A percentile compares a stretch with the other conserved stretches of the same genome.
Evolutionary conservation across 495 filamentous ascomycete species (phyloP).

Genomic region (Lasiosphaeria hispida): DNA sequence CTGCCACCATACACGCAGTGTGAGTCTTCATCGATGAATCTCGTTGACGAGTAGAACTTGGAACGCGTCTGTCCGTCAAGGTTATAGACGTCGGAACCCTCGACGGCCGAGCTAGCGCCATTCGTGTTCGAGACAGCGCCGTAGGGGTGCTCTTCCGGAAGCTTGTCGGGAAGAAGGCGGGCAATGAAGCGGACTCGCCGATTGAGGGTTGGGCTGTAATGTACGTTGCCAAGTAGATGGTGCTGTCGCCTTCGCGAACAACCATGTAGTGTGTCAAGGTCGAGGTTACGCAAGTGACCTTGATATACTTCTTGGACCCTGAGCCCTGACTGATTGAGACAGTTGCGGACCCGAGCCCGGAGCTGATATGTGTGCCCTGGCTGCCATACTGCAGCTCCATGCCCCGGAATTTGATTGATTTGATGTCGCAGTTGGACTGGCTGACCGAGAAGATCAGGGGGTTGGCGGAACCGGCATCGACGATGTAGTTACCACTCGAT

Average conservation of each 20-base stretch:
- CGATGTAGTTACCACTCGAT: conserved; percentile 46
- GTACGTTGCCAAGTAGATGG: conserved; percentile 63
- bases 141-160: conserved; percentile 56
- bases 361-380: conserved; percentile 56
- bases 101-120: conserved; percentile 49
- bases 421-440: conserved; percentile 59
- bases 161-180: conserved; percentile 53
- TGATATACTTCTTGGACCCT: conserved; percentile 48
- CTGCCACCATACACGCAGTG: conserved; percentile 55
- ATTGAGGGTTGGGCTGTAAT: conserved; percentile 58
- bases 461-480: conserved; percentile 56
- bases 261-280: conserved; percentile 65
- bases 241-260: conserved; percentile 55
- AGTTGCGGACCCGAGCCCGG: conserved; percentile 58
- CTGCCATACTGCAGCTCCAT: conserved; percentile 55
- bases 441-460: conserved; percentile 57
- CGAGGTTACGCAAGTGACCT: conserved; percentile 58
- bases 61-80: conserved; percentile 61
- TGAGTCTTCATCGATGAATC: conserved; percentile 64
- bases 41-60: conserved; percentile 66
- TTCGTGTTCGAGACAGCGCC: conserved; percentile 50
- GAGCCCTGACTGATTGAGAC: conserved; percentile 50
- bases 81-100: conserved; percentile 62
- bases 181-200: conserved; percentile 66
- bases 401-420: conserved; percentile 58